Conservation (phyloP, 768 basidiomycete genomes). For the Agrocybe praecox region DNA sequence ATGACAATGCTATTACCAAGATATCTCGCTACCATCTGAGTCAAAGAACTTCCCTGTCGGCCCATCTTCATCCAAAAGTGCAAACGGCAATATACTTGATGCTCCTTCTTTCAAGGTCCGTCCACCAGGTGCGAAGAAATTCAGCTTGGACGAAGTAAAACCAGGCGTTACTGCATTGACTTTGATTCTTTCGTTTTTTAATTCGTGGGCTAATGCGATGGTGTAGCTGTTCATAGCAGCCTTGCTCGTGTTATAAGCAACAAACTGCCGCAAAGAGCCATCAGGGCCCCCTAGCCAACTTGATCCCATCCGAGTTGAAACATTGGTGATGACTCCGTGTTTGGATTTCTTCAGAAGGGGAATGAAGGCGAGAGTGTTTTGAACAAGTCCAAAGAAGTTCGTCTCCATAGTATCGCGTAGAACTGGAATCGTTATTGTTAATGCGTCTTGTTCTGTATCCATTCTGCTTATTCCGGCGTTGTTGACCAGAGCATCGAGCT, state of each 20-base stretch:
- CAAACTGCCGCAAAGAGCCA: slow-evolving; percentile 28
- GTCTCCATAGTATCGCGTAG: slow-evolving; percentile 40
- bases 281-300: slow-evolving; percentile 40
- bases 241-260: slow-evolving; percentile 71
- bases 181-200: slow-evolving; percentile 52
- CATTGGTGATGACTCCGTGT: slow-evolving; percentile 41
- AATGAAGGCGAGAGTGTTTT: slow-evolving; percentile 41
- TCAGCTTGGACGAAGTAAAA: slow-evolving; percentile 47
- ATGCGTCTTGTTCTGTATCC: slow-evolving; percentile 30
- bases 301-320: slow-evolving; percentile 47
- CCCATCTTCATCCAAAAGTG: slow-evolving; percentile 39
- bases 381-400: slow-evolving; percentile 45
- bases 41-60: slow-evolving; percentile 39
- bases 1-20: slow-evolving; percentile 34
- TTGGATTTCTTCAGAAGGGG: slow-evolving; percentile 40
- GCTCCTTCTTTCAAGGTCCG: slow-evolving; percentile 38
- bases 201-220: slow-evolving; percentile 63
- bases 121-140: slow-evolving; percentile 36
- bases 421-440: slow-evolving; percentile 29
- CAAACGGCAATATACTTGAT: slow-evolving; percentile 36
- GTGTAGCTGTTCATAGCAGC: slow-evolving; percentile 66
- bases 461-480: slow-evolving; percentile 38
- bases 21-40: slow-evolving; percentile 33
- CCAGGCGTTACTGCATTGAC: slow-evolving; percentile 70
- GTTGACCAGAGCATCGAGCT: slow-evolving; percentile 47